Percentiles rank a stretch among this genome's conserved stretches.
These are phyloP conservation scores for Juncus inflexus DNA, from an alignment of 176 grass and related monocot species.

Conservation along the genomic window DNA sequence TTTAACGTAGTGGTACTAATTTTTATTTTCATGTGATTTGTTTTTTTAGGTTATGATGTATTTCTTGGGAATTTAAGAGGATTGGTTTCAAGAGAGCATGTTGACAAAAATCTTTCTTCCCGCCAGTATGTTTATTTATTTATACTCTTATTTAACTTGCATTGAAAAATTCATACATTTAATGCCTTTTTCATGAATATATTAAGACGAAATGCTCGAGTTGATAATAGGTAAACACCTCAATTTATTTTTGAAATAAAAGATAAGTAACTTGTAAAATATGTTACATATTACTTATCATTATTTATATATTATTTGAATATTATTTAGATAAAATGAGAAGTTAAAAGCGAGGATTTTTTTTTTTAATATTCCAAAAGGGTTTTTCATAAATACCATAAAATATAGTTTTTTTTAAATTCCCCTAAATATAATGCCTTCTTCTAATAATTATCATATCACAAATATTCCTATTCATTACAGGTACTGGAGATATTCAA, in stretches of 20 bases:
- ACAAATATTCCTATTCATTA: slow-evolving; percentile 7
- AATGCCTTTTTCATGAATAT: too few species aligned
- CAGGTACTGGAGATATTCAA: slow-evolving; percentile 97
- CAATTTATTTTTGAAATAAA: too few species aligned
- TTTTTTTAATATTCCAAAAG: too few species aligned
- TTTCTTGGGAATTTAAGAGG: slow-evolving; percentile 95
- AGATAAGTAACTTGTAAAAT: too few species aligned
- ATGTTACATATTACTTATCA: too few species aligned
- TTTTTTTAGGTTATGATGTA: slow-evolving; percentile 84
- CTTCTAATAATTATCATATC: neutral
- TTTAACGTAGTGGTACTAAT: slow-evolving; percentile 15
- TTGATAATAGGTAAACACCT: too few species aligned
- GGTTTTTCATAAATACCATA: too few species aligned
- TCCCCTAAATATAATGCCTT: neutral
- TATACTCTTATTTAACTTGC: neutral
- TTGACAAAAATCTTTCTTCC: slow-evolving; percentile 77
- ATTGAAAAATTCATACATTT: too few species aligned
- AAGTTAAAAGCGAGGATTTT: too few species aligned
- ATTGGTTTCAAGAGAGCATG: slow-evolving; percentile 86
- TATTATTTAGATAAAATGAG: too few species aligned
- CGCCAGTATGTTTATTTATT: slow-evolving; percentile 59
- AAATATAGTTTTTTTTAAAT: neutral
- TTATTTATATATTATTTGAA: too few species aligned
- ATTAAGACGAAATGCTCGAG: too few species aligned
- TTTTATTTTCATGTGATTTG: neutral